These are phyloP conservation scores for Tardiomyces depauwii DNA, from an alignment of 1,139 yeast species.

Conservation along the genomic window DNA sequence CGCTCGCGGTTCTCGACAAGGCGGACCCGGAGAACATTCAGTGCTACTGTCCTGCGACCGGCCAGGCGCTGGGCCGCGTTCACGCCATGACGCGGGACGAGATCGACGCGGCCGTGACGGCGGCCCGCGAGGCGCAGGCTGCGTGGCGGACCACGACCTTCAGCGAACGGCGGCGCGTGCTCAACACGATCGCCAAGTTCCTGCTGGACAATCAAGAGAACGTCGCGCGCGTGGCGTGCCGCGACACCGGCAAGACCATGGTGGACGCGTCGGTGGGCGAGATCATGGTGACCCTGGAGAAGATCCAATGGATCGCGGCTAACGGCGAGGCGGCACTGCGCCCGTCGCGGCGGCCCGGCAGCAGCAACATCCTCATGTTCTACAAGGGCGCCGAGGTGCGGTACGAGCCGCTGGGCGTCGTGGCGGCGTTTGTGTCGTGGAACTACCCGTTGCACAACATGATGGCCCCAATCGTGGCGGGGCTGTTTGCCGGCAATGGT, in stretches of 20 bases:
- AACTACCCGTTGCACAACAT: conserved; percentile 86
- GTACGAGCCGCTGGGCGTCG: conserved; percentile 83
- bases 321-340: conserved; percentile 66
- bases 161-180: conserved; percentile 54
- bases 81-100: conserved; percentile 52
- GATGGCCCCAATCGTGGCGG: conserved; percentile 84
- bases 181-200: conserved; percentile 59
- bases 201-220: conserved; percentile 74
- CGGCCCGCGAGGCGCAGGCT: conserved; percentile 48
- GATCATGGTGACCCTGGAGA: conserved; percentile 79
- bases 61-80: conserved; percentile 70
- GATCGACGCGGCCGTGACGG: conserved; percentile 51
- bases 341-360: conserved; percentile 76
- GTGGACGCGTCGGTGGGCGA: conserved; percentile 96
- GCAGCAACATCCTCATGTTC: conserved; percentile 69
- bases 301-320: conserved; percentile 76
- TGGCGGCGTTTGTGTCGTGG: conserved; percentile 90
- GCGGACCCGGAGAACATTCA: conserved; percentile 61
- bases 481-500: conserved; percentile 83
- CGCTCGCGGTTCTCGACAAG: conserved; percentile 39
- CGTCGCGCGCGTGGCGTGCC: conserved; percentile 83
- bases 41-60: conserved; percentile 92
- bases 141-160: conserved; percentile 51
- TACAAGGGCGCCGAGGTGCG: conserved; percentile 86
- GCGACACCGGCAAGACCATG: conserved; percentile 94